These are phyloP conservation scores for Inonotus hispidus DNA, from an alignment of 1,284 basidiomycete species.

Conservation along the genomic window DNA sequence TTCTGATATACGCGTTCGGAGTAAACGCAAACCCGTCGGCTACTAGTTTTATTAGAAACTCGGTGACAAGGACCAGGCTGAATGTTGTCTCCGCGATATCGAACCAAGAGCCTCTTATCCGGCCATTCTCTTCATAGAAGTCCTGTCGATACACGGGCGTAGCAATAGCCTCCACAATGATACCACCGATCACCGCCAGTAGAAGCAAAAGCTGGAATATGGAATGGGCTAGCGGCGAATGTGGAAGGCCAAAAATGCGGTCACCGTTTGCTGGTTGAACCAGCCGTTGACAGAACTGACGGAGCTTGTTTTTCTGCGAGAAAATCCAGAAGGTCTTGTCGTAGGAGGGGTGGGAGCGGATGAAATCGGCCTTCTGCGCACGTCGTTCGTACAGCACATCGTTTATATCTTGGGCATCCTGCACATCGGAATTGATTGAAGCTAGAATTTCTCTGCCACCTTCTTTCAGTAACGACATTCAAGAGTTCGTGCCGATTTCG, in stretches of 20 bases:
- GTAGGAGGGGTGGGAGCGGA: constrained; percentile 84
- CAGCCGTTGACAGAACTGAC: constrained; percentile 78
- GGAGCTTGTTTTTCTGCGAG: constrained; percentile 73
- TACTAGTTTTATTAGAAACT: constrained; percentile 87
- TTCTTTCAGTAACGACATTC: not conserved
- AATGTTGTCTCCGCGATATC: constrained; percentile 79
- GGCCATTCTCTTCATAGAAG: constrained; percentile 63
- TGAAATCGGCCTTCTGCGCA: constrained; percentile 85
- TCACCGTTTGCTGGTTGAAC: constrained; percentile 83
- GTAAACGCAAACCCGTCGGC: constrained; percentile 93
- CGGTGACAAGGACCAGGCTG: constrained; percentile 71
- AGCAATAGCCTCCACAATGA: constrained; percentile 81
- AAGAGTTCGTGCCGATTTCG: not conserved
- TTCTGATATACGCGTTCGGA: constrained; percentile 90
- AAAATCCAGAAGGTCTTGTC: constrained; percentile 92
- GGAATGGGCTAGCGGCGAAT: constrained; percentile 63
- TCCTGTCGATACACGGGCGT: constrained; percentile 82
- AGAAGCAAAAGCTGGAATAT: constrained; percentile 77
- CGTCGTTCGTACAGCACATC: constrained; percentile 69
- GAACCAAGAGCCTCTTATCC: constrained; percentile 78
- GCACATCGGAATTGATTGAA: constrained; percentile 47
- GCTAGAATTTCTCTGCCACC: constrained; percentile 58
- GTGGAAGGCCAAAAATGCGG: constrained; percentile 72
- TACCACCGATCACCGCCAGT: constrained; percentile 75
- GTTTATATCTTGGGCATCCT: constrained; percentile 44